Evolutionary conservation across 2,329 filamentous ascomycete genomes (phyloP), one percentile per base, ranked within the genome.

Genomic region (Xylaria sp.): DNA sequence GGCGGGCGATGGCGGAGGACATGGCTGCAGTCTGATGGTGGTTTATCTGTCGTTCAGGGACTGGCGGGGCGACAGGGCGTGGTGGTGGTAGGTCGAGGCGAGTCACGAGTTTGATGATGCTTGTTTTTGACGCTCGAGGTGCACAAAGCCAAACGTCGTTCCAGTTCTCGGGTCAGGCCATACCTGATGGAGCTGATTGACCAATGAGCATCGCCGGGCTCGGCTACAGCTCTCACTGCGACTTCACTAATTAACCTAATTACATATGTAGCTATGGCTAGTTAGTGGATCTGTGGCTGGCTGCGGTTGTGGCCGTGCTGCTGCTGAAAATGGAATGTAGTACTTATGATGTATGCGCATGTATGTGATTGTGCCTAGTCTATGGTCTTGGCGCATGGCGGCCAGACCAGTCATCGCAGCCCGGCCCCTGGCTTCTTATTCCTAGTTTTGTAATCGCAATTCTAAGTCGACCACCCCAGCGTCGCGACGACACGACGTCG

Each of bases 1-100:
- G 83, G 74, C 86, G 86, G 73, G 87, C 81, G 76, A 87, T 80
- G 74, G 85, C 78, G 75, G 87, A 87, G 69, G 86, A 84, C 86
- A 89, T 89, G 78, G 76, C 80, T 78, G 57, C 63, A 72, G 62
- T 60, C n/a, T 25, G 20, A 18, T 8, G 12, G 34, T 72, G 73
- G 73, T 67, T 58, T 66, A 43, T 28, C 56, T 55, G 46, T 46
- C 32, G 30, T 63, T 66, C 39, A 60, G 53, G 59, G 28, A 60
- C 65, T 68, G 65, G 32, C 68, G 50, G 52, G 50, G 64, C 30
- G 30, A 60, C 53, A 28, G 13, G 25, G 56, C 23, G 59, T 34
- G 41, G 41, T 30, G 58, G 55, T 63, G 30, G 36, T 56, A 15
- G 52, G 2, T 34, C 15, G 18, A 52, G 30, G n/a, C 32, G 55